Evolutionary conservation across 306 rosid species (phyloP), one percentile per base, ranked within the genome.

Genomic region (Castanea crenata): DNA sequence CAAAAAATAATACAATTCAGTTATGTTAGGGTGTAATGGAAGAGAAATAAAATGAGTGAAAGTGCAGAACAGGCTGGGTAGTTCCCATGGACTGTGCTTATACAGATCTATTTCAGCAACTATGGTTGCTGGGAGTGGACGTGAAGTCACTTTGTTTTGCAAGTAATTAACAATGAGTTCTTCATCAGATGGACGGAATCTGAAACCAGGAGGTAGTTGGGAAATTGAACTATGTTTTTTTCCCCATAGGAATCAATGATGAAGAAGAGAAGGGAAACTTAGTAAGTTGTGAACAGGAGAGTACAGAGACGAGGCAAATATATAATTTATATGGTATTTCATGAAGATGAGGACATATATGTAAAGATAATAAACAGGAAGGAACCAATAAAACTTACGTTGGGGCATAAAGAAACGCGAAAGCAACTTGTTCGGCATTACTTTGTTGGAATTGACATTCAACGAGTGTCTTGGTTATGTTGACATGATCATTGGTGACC

Each of bases 151-250:
- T 79, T 82, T 90, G 71, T 85, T 89, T 55, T 79, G 82, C 79
- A 94, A 74, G 88, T 94, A 92, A 75, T 94, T 90, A 78, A 89
- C 90, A 71, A 94, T 79, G 83, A 94, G 98, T 78, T 94, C 98
- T 46, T 92, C 92, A 76, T 94, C 98, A 32, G 98, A 86, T 4
- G 96, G 97, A 74, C 89, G 91, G 81, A 94, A 94, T 71, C 96
- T 84, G 79, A 94, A 94, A 44, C 96, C 98, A 0, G 97, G 93
- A 25, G 98, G 98, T 49, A 92, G 80, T 7, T 31, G 83, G 83
- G 83, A 75, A 83, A 25, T 54, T 2, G 82, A 78, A 12, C 69
- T 75, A 0, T 59, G 55, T 69, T 77, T 81, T 80, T 85, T 25
- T 88, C 68, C 84, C 90, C 91, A 88, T 86, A n/a, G 65, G 44